A percentile compares a stretch with the other conserved stretches of the same genome.
Evolutionary conservation across 2,329 filamentous ascomycete species (phyloP).

Genomic region (Neurospora sp.): DNA sequence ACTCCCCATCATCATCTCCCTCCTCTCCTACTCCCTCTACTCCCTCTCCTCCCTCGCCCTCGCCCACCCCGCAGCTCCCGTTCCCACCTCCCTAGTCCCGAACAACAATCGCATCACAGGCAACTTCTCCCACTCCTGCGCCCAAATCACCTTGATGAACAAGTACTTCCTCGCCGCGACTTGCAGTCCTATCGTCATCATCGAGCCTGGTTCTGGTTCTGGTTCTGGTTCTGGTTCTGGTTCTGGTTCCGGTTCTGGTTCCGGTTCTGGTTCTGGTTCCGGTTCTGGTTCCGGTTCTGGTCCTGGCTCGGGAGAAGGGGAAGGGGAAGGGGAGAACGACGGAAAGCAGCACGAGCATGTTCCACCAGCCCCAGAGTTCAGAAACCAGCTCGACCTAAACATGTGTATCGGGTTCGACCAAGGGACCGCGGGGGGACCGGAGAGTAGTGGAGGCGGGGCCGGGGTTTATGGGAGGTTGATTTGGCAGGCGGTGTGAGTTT

Average conservation of each 20-base stretch:
- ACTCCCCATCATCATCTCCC: neutral
- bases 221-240: too few species aligned
- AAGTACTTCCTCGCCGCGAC: constrained; percentile 5
- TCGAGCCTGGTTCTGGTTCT: neutral
- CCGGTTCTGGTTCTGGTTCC: neutral
- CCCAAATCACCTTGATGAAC: constrained; percentile 3
- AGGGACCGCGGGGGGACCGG: neutral
- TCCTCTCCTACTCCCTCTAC: neutral
- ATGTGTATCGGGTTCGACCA: constrained; percentile 14
- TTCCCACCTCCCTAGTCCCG: neutral
- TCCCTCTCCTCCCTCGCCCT: neutral
- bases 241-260: too few species aligned
- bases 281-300: too few species aligned
- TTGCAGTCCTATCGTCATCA: constrained; percentile 2
- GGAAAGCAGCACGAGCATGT: too few species aligned
- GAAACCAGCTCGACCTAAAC: constrained; percentile 10
- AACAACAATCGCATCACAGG: neutral
- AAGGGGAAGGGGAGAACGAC: too few species aligned
- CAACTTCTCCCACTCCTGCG: constrained; percentile 13
- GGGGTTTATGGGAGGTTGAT: neutral
- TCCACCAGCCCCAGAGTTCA: constrained; percentile 1
- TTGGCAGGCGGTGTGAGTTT: neutral
- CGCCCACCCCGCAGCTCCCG: neutral
- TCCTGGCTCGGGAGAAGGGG: too few species aligned
- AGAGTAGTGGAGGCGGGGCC: neutral